Conservation (phyloP, 805 yeast species). For the Nakazawaea laoshanensis region DNA sequence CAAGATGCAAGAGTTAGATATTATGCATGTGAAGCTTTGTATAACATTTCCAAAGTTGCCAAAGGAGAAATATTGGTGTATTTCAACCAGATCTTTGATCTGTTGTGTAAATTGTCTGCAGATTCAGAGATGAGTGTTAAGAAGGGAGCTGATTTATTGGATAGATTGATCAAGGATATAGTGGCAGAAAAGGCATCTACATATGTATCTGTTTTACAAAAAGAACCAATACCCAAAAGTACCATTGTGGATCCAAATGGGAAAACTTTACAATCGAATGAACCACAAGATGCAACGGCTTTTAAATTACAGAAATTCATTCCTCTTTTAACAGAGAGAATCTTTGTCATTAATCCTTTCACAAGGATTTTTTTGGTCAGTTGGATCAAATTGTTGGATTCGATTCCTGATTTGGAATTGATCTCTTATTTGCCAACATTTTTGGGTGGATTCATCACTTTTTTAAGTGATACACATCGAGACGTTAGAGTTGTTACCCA, state of each 20-base stretch:
- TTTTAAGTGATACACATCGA: conserved; percentile 72
- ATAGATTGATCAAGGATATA: conserved; percentile 84
- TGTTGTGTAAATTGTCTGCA: conserved; percentile 79
- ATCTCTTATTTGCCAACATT: conserved; percentile 85
- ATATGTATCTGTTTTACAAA: conserved; percentile 67
- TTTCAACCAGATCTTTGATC: conserved; percentile 93
- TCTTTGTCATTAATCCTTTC: conserved; percentile 87
- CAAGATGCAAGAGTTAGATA: conserved; percentile 96
- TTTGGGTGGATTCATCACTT: conserved; percentile 73
- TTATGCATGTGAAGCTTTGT: conserved; percentile 92
- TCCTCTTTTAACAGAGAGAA: conserved; percentile 84
- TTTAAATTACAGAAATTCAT: conserved; percentile 83
- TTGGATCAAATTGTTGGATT: conserved; percentile 89
- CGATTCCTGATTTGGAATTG: conserved; percentile 85
- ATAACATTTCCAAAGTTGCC: conserved; percentile 94
- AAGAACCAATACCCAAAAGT: conserved; percentile 20
- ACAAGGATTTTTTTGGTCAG: conserved; percentile 87
- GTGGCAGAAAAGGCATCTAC: conserved; percentile 91
- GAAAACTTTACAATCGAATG: conserved; percentile 49
- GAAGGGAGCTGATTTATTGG: conserved; percentile 91
- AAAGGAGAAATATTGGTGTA: conserved; percentile 87
- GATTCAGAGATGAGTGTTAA: conserved; percentile 88
- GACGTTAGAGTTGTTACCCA: conserved; percentile 86
- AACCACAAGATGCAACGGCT: conserved; percentile 56
- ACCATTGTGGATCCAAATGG: conserved; percentile 48